A percentile compares a stretch with the other conserved stretches of the same genome.
Evolutionary conservation across 2,329 filamentous ascomycete genomes (phyloP).

Genomic region (Cordyceps pruinosa): DNA sequence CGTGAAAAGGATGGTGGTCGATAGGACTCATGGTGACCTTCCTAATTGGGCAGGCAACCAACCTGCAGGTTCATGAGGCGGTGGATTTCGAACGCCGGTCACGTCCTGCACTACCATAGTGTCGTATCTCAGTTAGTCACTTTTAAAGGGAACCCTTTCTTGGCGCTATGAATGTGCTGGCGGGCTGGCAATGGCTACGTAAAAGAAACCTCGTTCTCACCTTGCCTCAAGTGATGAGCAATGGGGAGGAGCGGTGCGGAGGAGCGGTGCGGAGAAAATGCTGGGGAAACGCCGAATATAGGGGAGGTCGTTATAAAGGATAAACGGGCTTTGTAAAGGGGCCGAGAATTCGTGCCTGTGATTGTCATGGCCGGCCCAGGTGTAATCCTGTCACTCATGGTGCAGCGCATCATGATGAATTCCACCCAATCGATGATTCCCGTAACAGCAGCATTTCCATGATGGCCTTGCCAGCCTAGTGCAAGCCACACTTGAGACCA

Average conservation of each 20-base stretch:
- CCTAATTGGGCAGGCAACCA: background rate
- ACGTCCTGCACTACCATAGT: background rate
- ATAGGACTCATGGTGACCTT: background rate
- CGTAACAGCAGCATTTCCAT: background rate
- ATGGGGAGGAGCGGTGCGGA: background rate
- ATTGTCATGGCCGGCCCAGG: background rate
- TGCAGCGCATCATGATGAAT: background rate
- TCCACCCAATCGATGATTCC: background rate
- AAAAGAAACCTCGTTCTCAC: background rate
- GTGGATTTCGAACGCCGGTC: background rate
- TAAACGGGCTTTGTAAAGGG: background rate
- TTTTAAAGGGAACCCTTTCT: background rate
- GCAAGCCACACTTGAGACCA: background rate
- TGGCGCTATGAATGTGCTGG: background rate
- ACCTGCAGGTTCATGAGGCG: background rate
- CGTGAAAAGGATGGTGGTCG: background rate
- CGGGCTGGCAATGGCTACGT: conserved; percentile 4
- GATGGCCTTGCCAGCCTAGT: background rate
- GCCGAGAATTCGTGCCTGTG: background rate
- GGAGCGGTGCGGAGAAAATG: conserved; percentile 6
- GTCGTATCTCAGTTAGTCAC: background rate
- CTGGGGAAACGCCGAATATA: background rate
- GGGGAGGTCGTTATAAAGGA: background rate
- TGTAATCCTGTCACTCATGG: background rate
- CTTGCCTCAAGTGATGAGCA: background rate